Evolutionary conservation across 805 yeast genomes (phyloP), one percentile per base, ranked within the genome.

Genomic region (Kluyveromyces wickerhamii): DNA sequence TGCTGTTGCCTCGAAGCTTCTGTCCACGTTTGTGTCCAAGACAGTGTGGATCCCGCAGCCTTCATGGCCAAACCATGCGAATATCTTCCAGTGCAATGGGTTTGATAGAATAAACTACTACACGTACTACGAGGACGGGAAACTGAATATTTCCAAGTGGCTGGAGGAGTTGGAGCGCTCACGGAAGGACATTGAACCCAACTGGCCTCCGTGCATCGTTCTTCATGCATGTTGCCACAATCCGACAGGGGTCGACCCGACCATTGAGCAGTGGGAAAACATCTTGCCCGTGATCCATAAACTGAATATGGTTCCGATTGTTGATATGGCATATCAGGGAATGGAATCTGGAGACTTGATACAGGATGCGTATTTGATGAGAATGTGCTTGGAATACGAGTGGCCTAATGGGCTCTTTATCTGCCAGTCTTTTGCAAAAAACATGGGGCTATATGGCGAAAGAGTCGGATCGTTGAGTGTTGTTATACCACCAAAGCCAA

Each of bases 181-280:
- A 25, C 71, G 71, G 20, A 63, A 63, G 21, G 84, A 81, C 18
- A 66, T 79, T 15, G 71, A 75, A 20, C 45, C 27, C 6, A 39
- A 38, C 12, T 31, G 41, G 21, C 48, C 45, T 7, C 44, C 42
- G 14, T 44, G 44, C 35, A 79, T 87, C 15, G 67, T 88, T 37
- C 71, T 88, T 41, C 97, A 88, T 60, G 95, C 95, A 7, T 87
- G 96, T 57, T 92, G 96, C 52, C 96, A 88, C 66, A 89, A 88
- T 67, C 97, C 97, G 36, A 89, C 96, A 13, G 97, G 96, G 44
- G 77, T 88, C 58, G 96, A 88, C 57, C 92, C 94, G 41, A 75
- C 85, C 12, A 60, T 63, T 18, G 83, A 75, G 43, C 85, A 88
- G 56, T 87, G 95, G 96, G 67, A 71, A 41, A 62, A 71, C 57